phyloP scores from a whole-genome alignment of 768 basidiomycete species.

The Rhizopogon salebrosus region DNA sequence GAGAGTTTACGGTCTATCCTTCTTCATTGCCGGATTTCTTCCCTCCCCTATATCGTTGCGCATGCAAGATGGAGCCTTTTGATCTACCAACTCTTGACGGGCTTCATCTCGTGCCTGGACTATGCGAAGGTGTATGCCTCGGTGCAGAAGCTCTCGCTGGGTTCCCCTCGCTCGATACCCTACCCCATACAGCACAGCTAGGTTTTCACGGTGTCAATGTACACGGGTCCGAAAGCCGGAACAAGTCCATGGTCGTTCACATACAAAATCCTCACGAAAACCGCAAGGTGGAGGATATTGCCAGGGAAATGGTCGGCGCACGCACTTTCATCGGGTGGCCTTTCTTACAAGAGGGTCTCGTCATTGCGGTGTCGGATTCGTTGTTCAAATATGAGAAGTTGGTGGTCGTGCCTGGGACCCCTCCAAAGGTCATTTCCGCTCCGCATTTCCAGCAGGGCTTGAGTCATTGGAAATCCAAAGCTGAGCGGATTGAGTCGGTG shows the following conservation, averaged over 20 bases:
- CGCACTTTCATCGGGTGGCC: slow-evolving; percentile 88
- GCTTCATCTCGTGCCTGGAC: slow-evolving; percentile 78
- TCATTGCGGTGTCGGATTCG: slow-evolving; percentile 82
- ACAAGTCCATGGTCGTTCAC: slow-evolving; percentile 90
- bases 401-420: slow-evolving; percentile 42
- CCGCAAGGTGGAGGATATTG: slow-evolving; percentile 67
- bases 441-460: slow-evolving; percentile 69
- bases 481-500: slow-evolving; percentile 73
- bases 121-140: slow-evolving; percentile 83
- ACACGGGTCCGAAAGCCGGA: slow-evolving; percentile 83
- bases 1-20: slow-evolving; percentile 66
- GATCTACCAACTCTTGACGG: slow-evolving; percentile 84
- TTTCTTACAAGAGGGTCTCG: slow-evolving; percentile 88
- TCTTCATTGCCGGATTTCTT: slow-evolving; percentile 95
- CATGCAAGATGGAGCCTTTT: slow-evolving; percentile 77
- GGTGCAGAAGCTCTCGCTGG: slow-evolving; percentile 87
- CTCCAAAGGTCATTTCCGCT: slow-evolving; percentile 56
- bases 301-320: slow-evolving; percentile 67
- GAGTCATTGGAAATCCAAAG: slow-evolving; percentile 74
- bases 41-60: slow-evolving; percentile 78
- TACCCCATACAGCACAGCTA: slow-evolving; percentile 71
- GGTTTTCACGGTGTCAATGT: slow-evolving; percentile 91
- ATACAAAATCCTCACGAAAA: slow-evolving; percentile 72
- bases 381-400: slow-evolving; percentile 82
- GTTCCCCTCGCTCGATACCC: slow-evolving; percentile 91